Percentiles rank a stretch among this genome's conserved stretches.
Conservation (phyloP, 495 filamentous ascomycete genomes). For the Letharia columbiana region DNA sequence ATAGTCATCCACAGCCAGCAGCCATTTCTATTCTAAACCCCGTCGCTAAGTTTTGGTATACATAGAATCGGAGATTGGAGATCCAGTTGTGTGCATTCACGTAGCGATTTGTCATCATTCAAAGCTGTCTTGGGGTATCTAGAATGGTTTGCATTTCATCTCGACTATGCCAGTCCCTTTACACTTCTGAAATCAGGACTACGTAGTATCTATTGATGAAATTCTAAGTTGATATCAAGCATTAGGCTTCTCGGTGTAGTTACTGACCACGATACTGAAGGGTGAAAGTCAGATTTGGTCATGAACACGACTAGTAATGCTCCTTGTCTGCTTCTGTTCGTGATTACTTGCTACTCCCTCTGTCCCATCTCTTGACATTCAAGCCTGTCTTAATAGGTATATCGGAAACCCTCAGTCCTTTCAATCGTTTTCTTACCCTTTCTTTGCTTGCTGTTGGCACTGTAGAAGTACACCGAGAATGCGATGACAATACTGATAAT, state of each 20-base stretch:
- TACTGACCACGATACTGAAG: background rate
- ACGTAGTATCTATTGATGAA: too few relatives aligned
- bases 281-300: background rate
- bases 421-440: constrained; percentile 45
- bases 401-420: constrained; percentile 35
- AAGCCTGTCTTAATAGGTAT: constrained; percentile 23
- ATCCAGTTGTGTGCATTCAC: too few relatives aligned
- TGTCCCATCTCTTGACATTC: background rate
- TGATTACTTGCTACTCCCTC: background rate
- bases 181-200: background rate
- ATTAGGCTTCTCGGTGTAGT: background rate
- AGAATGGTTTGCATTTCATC: too few relatives aligned
- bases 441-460: constrained; percentile 46
- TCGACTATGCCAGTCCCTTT: too few relatives aligned
- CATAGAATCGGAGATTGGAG: too few relatives aligned
- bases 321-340: background rate
- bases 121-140: too few relatives aligned
- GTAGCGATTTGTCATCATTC: background rate
- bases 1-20: too few relatives aligned
- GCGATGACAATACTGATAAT: constrained; percentile 53
- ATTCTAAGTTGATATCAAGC: background rate
- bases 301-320: background rate
- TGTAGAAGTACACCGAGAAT: constrained; percentile 56
- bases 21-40: too few relatives aligned
- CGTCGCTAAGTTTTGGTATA: too few relatives aligned